These are phyloP conservation scores for Santalum album DNA, from an alignment of 164 flowering plant species.

Conservation along the genomic window DNA sequence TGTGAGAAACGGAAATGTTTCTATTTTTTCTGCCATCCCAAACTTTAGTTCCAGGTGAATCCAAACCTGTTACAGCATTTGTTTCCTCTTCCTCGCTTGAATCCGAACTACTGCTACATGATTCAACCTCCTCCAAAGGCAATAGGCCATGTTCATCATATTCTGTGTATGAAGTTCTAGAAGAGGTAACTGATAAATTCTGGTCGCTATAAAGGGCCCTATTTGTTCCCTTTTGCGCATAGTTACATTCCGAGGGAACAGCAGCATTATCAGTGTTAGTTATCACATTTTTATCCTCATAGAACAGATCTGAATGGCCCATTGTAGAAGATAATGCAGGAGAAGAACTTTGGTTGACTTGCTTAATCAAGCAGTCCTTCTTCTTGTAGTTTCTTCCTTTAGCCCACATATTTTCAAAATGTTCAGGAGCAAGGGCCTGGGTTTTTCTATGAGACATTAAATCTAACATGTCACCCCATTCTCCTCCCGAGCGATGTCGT, in stretches of 20 bases:
- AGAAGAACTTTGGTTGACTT: constrained; percentile 21
- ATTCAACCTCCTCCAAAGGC: constrained; percentile 39
- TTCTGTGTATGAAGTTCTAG: constrained; percentile 21
- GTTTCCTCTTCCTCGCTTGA: constrained; percentile 74
- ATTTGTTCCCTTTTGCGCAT: constrained; percentile 9
- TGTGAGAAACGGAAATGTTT: constrained; percentile 40
- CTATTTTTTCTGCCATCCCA: constrained; percentile 89
- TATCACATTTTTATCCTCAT: constrained; percentile 16
- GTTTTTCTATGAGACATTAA: constrained; percentile 63
- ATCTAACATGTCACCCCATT: constrained; percentile 91
- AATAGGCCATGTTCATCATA: constrained; percentile 26
- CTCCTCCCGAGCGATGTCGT: constrained; percentile 51
- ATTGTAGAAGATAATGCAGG: constrained; percentile 14
- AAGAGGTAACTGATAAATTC: constrained; percentile 12
- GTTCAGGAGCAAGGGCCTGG: constrained; percentile 87
- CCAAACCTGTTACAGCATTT: constrained; percentile 65
- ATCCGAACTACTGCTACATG: constrained; percentile 48
- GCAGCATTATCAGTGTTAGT: constrained; percentile 12
- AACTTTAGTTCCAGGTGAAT: constrained; percentile 84
- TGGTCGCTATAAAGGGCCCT: constrained; percentile 7
- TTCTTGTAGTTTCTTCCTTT: constrained; percentile 75
- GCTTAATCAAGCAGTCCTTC: constrained; percentile 38
- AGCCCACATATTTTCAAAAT: constrained; percentile 97
- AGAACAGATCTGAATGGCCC: constrained; percentile 16
- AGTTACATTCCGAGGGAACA: constrained; percentile 13